A percentile compares a stretch with the other conserved stretches of the same genome.
phyloP scores from a whole-genome alignment of 768 basidiomycete genomes.

The Termitomyces sp. region DNA sequence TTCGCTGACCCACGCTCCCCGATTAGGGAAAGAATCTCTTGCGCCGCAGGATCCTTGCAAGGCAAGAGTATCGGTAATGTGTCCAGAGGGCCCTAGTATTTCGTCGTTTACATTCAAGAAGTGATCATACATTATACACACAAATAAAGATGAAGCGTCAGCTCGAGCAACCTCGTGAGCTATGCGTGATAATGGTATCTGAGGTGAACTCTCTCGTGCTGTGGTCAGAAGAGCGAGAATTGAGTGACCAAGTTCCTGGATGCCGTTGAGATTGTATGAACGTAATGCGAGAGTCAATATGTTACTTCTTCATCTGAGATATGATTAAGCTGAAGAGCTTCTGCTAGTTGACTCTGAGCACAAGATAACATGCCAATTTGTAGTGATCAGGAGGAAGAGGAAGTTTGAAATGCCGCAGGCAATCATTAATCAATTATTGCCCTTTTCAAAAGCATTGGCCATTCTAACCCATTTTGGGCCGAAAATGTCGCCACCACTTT shows the following conservation, averaged over 20 bases:
- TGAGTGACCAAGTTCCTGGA: constrained; percentile 6
- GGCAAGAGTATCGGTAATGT: constrained; percentile 33
- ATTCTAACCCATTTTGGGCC: too few relatives aligned
- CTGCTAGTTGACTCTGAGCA: background rate
- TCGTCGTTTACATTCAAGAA: background rate
- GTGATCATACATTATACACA: constrained; percentile 5
- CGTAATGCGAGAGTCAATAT: background rate
- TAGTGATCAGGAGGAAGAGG: background rate
- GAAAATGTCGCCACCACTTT: too few relatives aligned
- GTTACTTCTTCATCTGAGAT: constrained; percentile 11
- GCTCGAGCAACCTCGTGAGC: constrained; percentile 21
- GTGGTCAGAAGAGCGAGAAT: constrained; percentile 28
- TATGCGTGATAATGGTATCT: constrained; percentile 23
- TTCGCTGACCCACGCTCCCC: constrained; percentile 36
- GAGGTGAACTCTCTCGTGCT: constrained; percentile 22
- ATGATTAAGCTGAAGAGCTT: constrained; percentile 1
- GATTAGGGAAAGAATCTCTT: constrained; percentile 33
- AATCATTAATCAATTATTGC: background rate
- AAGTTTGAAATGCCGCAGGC: background rate
- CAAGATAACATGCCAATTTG: constrained; percentile 3
- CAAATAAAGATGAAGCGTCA: constrained; percentile 18
- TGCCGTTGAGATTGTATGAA: background rate
- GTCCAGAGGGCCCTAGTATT: constrained; percentile 36
- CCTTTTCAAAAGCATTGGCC: too few relatives aligned
- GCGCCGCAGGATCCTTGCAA: constrained; percentile 30